phyloP scores from a whole-genome alignment of 257 asterid species.

The Solanum chaucha region DNA sequence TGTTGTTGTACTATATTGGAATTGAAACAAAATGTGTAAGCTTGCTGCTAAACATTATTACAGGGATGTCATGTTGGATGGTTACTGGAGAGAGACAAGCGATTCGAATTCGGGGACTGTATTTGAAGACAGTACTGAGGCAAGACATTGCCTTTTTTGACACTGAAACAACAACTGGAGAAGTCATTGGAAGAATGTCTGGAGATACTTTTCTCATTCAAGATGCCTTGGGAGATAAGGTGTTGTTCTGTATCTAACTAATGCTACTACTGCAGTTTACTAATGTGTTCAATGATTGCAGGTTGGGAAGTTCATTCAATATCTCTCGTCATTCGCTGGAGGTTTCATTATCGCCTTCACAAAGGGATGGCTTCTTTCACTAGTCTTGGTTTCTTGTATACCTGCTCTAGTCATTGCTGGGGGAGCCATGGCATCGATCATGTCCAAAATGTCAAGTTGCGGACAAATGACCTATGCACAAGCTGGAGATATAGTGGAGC shows the following conservation, averaged over 20 bases:
- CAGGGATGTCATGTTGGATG: conserved; percentile 67
- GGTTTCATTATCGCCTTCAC: conserved; percentile 34
- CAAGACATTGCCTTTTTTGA: conserved; percentile 61
- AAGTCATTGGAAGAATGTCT: conserved; percentile 49
- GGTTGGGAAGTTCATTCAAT: conserved; percentile 49
- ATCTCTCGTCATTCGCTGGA: conserved; percentile 24
- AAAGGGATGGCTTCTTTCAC: conserved; percentile 41
- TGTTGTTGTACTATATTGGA: neutral
- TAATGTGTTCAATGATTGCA: conserved; percentile 1
- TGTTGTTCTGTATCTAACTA: neutral
- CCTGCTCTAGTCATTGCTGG: conserved; percentile 42
- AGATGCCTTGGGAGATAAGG: conserved; percentile 86
- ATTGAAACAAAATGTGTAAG: neutral
- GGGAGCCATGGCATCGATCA: conserved; percentile 15
- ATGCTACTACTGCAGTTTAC: neutral
- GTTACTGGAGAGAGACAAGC: conserved; percentile 57
- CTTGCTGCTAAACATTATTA: neutral
- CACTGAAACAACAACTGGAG: conserved; percentile 50
- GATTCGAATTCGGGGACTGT: conserved; percentile 40
- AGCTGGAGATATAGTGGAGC: conserved; percentile 52
- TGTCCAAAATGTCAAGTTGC: conserved; percentile 15
- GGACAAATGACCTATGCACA: conserved; percentile 49
- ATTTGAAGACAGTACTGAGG: conserved; percentile 39
- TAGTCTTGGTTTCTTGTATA: conserved; percentile 22
- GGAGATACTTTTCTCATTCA: conserved; percentile 61